Evolutionary conservation across 2,329 filamentous ascomycete species (phyloP).

Genomic region (Neocucurbitaria cava): DNA sequence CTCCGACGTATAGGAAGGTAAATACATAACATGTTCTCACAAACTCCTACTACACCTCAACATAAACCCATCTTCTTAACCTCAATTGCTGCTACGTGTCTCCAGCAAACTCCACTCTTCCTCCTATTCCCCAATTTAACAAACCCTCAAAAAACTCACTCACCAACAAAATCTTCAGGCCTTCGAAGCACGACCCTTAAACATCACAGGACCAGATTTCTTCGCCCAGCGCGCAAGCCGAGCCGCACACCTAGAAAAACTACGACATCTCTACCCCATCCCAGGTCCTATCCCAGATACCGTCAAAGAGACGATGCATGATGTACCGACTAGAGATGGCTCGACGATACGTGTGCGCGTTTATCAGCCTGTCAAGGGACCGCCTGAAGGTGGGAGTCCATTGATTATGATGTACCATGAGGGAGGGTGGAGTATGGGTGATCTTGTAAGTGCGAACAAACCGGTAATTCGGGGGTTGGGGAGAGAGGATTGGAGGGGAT

Average conservation of each 20-base stretch:
- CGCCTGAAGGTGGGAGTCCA: constrained; percentile 30
- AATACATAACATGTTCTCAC: too few relatives aligned
- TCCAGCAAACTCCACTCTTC: too few relatives aligned
- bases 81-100: too few relatives aligned
- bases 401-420: constrained; percentile 51
- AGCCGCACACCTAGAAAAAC: constrained; percentile 33
- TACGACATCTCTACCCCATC: constrained; percentile 41
- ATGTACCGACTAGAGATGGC: constrained; percentile 35
- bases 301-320: constrained; percentile 37
- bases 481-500: too few relatives aligned
- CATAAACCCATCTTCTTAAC: too few relatives aligned
- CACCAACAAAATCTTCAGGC: constrained; percentile 18
- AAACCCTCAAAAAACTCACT: not conserved
- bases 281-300: constrained; percentile 36
- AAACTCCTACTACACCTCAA: too few relatives aligned
- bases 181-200: constrained; percentile 30
- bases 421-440: constrained; percentile 55
- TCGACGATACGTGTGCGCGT: constrained; percentile 32
- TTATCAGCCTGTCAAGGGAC: constrained; percentile 33
- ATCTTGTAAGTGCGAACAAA: constrained; percentile 31
- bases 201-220: constrained; percentile 25
- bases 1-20: constrained; percentile 30
- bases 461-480: too few relatives aligned
- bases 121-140: too few relatives aligned
- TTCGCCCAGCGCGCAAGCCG: constrained; percentile 26